Conservation (phyloP, 148 eudicot species). For the Rhododendron ferrugineum region DNA sequence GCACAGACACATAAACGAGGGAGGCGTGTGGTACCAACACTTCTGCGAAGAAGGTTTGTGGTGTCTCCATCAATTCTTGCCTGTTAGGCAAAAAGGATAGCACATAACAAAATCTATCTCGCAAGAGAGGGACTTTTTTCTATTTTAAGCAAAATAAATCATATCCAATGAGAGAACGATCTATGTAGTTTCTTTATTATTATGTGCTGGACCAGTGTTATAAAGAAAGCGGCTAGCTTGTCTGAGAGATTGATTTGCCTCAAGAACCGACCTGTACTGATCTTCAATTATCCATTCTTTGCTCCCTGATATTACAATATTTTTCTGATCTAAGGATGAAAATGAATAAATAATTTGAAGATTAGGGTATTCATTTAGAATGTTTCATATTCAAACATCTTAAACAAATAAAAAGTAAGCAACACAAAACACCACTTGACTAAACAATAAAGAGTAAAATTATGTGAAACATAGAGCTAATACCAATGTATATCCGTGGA, state of each 20-base stretch:
- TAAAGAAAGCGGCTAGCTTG: background rate
- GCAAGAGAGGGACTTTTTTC: background rate
- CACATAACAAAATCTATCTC: background rate
- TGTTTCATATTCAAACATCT: background rate
- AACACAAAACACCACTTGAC: background rate
- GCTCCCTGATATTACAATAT: background rate
- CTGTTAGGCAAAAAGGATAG: background rate
- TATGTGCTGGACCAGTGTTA: background rate
- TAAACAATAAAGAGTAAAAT: background rate
- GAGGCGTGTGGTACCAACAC: background rate
- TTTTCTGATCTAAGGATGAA: background rate
- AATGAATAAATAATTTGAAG: background rate
- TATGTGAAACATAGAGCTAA: constrained; percentile 83
- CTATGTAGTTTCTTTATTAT: background rate
- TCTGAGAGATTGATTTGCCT: background rate
- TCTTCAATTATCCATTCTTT: background rate
- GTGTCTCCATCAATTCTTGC: background rate
- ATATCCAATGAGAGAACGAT: background rate
- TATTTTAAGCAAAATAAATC: background rate
- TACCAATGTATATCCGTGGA: constrained; percentile 90
- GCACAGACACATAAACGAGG: background rate
- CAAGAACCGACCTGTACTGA: background rate
- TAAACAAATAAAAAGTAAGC: background rate
- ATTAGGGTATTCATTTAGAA: background rate
- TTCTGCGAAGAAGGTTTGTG: background rate